Evolutionary conservation across 352 stramenopile genomes (phyloP).

Genomic region (Globisporangium paddicum): DNA sequence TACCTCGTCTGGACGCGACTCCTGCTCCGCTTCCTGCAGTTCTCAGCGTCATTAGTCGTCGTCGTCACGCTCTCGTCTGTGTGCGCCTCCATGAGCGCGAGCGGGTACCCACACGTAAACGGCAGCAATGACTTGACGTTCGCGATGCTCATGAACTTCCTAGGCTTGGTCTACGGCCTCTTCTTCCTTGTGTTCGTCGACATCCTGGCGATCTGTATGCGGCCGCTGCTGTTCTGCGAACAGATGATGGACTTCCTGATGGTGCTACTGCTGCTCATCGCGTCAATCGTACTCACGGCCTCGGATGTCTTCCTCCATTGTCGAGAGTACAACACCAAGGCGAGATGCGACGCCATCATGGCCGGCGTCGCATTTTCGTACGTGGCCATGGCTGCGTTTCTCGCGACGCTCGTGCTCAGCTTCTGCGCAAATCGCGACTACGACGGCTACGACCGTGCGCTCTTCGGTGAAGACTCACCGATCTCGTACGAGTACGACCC

Average conservation of each 20-base stretch:
- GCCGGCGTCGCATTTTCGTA: constrained; percentile 7
- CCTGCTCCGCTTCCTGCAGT: constrained; percentile 16
- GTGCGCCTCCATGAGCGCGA: neutral
- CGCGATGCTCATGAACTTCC: constrained; percentile 13
- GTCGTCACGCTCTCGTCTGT: constrained; percentile 10
- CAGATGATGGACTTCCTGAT: constrained; percentile 14
- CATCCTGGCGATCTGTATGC: constrained; percentile 13
- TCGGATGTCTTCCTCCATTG: constrained; percentile 6
- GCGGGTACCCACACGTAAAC: neutral
- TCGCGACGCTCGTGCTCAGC: constrained; percentile 8
- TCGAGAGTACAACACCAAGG: constrained; percentile 3
- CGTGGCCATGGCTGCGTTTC: constrained; percentile 5
- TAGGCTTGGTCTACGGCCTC: constrained; percentile 13
- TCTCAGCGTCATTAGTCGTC: constrained; percentile 6
- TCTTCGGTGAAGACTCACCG: constrained; percentile 14
- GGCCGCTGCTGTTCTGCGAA: constrained; percentile 13
- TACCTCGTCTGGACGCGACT: constrained; percentile 19
- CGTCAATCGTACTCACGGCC: constrained; percentile 12
- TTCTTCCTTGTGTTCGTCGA: constrained; percentile 18
- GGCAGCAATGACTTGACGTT: constrained; percentile 12
- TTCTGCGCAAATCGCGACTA: constrained; percentile 5
- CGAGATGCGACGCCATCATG: constrained; percentile 3
- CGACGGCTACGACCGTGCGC: constrained; percentile 9
- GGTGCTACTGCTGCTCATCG: constrained; percentile 11
- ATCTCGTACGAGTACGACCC: constrained; percentile 15